Evolutionary conservation across 2,329 filamentous ascomycete species (phyloP).

Genomic region (Boeremia lycopersici): DNA sequence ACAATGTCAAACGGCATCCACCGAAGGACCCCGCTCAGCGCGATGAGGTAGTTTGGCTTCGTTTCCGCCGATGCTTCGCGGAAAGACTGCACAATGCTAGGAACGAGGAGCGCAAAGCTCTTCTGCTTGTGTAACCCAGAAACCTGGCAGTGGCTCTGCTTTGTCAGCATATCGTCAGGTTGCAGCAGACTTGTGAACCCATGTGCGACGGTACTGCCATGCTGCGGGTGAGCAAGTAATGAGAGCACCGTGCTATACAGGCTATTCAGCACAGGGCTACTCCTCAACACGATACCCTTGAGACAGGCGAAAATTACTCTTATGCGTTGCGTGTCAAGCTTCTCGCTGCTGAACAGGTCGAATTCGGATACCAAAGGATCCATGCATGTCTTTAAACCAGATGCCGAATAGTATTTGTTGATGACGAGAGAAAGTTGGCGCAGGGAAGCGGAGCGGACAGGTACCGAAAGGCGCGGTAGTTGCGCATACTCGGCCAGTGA

Average conservation of each 20-base stretch:
- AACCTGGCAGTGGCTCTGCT: constrained; percentile 66
- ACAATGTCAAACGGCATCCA: constrained; percentile 66
- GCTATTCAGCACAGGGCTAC: constrained; percentile 53
- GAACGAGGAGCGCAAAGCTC: constrained; percentile 64
- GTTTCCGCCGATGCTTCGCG: constrained; percentile 50
- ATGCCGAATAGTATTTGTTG: constrained; percentile 55
- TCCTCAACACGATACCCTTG: constrained; percentile 65
- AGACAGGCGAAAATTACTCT: constrained; percentile 65
- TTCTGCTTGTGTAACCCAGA: constrained; percentile 68
- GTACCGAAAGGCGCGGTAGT: constrained; percentile 31
- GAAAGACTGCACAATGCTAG: constrained; percentile 61
- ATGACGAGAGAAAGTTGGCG: constrained; percentile 54
- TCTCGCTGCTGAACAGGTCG: constrained; percentile 41
- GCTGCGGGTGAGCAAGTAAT: constrained; percentile 55
- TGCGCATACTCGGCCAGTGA: constrained; percentile 48
- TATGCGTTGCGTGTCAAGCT: constrained; percentile 51
- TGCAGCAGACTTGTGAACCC: constrained; percentile 65
- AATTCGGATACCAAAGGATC: constrained; percentile 45
- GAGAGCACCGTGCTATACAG: constrained; percentile 55
- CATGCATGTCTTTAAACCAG: constrained; percentile 49
- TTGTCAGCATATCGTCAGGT: constrained; percentile 65
- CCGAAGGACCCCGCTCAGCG: constrained; percentile 65
- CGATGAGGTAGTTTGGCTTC: constrained; percentile 68
- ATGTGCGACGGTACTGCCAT: constrained; percentile 59
- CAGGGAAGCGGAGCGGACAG: constrained; percentile 44